Conservation (phyloP, 2,329 filamentous ascomycete species). For the Exophiala calicioides region DNA sequence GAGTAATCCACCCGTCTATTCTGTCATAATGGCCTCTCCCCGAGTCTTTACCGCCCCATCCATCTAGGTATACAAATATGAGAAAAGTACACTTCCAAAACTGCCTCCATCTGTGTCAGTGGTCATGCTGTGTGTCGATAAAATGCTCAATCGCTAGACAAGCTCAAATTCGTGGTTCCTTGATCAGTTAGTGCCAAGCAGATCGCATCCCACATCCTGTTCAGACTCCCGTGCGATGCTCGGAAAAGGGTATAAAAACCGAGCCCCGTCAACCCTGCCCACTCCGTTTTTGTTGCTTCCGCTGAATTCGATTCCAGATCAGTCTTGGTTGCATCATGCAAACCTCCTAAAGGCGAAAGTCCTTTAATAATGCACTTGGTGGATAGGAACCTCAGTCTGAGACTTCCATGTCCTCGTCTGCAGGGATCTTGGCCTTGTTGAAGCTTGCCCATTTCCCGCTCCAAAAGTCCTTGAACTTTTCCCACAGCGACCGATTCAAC, state of each 20-base stretch:
- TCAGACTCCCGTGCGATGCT: no score
- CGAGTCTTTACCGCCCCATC: background rate
- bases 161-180: background rate
- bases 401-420: no score
- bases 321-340: no score
- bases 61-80: background rate
- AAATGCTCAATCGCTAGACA: background rate
- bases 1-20: background rate
- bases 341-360: no score
- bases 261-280: no score
- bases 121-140: background rate
- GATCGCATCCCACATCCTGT: no score
- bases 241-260: no score
- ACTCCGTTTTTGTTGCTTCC: no score
- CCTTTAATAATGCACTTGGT: no score
- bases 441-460: constrained; percentile 20
- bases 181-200: no score
- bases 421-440: background rate
- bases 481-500: constrained; percentile 81
- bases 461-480: constrained; percentile 52
- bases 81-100: background rate
- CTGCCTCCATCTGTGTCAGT: background rate
- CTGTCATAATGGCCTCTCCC: background rate
- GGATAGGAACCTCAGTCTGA: no score
- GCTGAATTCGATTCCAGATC: no score